Evolutionary conservation across 805 yeast species (phyloP).

Genomic region (Saccharomycopsis selenospora): DNA sequence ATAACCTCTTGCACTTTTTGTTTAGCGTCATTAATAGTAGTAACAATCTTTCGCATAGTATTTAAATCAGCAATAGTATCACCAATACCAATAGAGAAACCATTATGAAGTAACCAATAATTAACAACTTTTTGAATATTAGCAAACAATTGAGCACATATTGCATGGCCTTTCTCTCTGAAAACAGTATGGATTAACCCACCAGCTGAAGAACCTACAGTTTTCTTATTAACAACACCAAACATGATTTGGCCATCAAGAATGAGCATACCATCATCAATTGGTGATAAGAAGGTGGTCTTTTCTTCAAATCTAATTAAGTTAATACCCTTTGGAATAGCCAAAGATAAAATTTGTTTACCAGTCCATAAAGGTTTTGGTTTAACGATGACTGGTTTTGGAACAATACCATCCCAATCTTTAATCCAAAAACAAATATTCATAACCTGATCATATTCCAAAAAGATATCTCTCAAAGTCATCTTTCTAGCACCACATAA

Average conservation of each 20-base stretch:
- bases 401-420: constrained; percentile 96
- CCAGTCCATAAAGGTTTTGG: constrained; percentile 98
- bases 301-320: constrained; percentile 90
- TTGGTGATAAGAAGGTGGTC: constrained; percentile 73
- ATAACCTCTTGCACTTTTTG: constrained; percentile 91
- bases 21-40: constrained; percentile 89
- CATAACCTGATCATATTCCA: constrained; percentile 92
- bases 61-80: constrained; percentile 98
- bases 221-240: constrained; percentile 97
- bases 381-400: constrained; percentile 87
- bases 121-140: constrained; percentile 92
- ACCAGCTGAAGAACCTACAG: constrained; percentile 98
- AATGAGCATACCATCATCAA: constrained; percentile 92
- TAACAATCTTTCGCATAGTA: constrained; percentile 90
- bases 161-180: constrained; percentile 92
- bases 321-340: constrained; percentile 94
- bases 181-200: constrained; percentile 96
- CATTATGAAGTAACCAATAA: constrained; percentile 92
- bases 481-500: constrained; percentile 94
- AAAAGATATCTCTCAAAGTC: constrained; percentile 83
- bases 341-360: constrained; percentile 85
- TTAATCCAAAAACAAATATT: constrained; percentile 97
- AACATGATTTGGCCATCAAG: constrained; percentile 94
- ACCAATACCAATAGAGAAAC: constrained; percentile 99
- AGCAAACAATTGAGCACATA: constrained; percentile 86